Conservation (phyloP, 352 stramenopile genomes). For the Phytophthora macrochlamydospora region DNA sequence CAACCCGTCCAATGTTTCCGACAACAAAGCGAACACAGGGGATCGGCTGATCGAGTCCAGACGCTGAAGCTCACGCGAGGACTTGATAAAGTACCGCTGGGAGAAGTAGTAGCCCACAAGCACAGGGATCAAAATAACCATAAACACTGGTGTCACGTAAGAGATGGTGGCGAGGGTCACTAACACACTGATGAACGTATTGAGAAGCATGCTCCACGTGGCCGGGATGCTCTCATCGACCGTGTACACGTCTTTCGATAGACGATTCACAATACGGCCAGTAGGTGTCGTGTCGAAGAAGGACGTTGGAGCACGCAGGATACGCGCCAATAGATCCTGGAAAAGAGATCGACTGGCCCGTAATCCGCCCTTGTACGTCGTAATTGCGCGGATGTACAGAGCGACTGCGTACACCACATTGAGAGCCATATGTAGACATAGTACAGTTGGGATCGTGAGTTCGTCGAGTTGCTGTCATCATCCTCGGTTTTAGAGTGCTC, state of each 20-base stretch:
- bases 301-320: constrained; percentile 79
- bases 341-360: constrained; percentile 66
- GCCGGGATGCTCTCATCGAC: constrained; percentile 75
- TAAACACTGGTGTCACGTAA: constrained; percentile 71
- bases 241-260: constrained; percentile 83
- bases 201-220: constrained; percentile 72
- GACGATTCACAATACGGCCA: constrained; percentile 77
- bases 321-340: constrained; percentile 82
- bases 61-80: constrained; percentile 93
- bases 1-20: constrained; percentile 95
- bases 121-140: constrained; percentile 77
- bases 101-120: constrained; percentile 70
- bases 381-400: constrained; percentile 69
- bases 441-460: constrained; percentile 62
- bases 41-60: constrained; percentile 94
- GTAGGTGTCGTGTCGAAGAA: constrained; percentile 89
- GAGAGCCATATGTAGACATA: constrained; percentile 86
- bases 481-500: constrained; percentile 31
- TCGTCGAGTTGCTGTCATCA: constrained; percentile 7
- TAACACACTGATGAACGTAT: constrained; percentile 73
- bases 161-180: constrained; percentile 71
- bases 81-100: constrained; percentile 94
- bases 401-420: constrained; percentile 60
- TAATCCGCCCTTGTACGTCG: constrained; percentile 62
- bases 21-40: constrained; percentile 96